A percentile compares a stretch with the other conserved stretches of the same genome.
phyloP scores from a whole-genome alignment of 352 stramenopile genomes.

The Phytopythium helicoides region DNA sequence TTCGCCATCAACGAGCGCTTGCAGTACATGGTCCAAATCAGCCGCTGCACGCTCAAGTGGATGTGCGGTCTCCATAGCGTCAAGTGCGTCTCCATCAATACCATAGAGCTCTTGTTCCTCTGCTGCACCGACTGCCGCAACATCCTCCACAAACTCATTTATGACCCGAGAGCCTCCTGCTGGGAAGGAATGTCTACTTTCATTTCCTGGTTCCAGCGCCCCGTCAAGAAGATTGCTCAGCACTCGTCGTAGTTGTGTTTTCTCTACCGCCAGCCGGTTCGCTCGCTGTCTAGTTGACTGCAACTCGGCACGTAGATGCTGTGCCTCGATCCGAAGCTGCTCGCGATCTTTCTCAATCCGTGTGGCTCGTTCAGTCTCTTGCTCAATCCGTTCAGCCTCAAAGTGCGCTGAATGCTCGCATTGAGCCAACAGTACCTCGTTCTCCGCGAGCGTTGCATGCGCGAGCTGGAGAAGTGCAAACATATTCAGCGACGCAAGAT shows the following conservation, averaged over 20 bases:
- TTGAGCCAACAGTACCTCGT: slow-evolving; percentile 26
- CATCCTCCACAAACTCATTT: slow-evolving; percentile 13
- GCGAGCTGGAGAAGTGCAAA: slow-evolving; percentile 60
- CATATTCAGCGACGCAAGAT: slow-evolving; percentile 60
- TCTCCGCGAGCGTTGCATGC: slow-evolving; percentile 31
- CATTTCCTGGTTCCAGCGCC: slow-evolving; percentile 4
- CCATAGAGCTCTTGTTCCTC: slow-evolving; percentile 56
- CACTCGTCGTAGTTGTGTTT: slow-evolving; percentile 40
- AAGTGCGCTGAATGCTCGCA: slow-evolving; percentile 27
- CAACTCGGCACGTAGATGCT: slow-evolving; percentile 48
- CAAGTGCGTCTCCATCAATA: slow-evolving; percentile 31
- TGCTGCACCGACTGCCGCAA: slow-evolving; percentile 23
- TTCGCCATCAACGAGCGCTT: slow-evolving; percentile 37
- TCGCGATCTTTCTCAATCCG: slow-evolving; percentile 41
- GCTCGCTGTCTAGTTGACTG: slow-evolving; percentile 48
- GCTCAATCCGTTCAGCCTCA: slow-evolving; percentile 24
- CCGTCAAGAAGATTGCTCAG: slow-evolving; percentile 35
- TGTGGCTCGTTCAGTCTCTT: slow-evolving; percentile 24
- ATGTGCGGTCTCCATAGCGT: slow-evolving; percentile 33
- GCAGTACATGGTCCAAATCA: slow-evolving; percentile 62
- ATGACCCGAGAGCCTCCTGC: neutral
- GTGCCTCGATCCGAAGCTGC: slow-evolving; percentile 23
- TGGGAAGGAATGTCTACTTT: neutral
- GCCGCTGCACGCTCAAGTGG: slow-evolving; percentile 50
- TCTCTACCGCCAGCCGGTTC: slow-evolving; percentile 50